Evolutionary conservation across 441 rosid genomes (phyloP).

Genomic region (Monsonia emarginata): DNA sequence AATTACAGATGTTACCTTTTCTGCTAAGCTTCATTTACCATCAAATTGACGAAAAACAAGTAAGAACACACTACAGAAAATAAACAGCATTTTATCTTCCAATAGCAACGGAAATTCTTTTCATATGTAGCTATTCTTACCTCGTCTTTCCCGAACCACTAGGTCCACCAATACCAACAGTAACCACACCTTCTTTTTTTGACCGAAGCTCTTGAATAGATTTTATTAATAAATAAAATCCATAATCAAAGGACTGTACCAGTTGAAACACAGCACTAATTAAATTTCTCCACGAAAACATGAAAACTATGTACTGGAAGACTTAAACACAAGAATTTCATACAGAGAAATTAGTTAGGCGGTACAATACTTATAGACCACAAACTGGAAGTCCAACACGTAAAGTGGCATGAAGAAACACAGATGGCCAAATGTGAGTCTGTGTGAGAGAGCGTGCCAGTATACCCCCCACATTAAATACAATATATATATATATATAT

Average conservation of each 20-base stretch:
- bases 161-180: conserved; percentile 93
- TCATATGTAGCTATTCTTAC: neutral
- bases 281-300: conserved; percentile 3
- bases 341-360: neutral
- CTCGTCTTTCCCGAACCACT: conserved; percentile 36
- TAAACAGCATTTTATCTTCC: conserved; percentile 5
- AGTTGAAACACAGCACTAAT: conserved; percentile 17
- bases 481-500: neutral
- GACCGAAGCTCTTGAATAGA: conserved; percentile 90
- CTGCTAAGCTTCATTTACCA: conserved; percentile 67
- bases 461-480: neutral
- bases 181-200: conserved; percentile 76
- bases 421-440: too few relatives aligned
- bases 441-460: too few relatives aligned
- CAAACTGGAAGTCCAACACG: neutral
- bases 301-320: neutral
- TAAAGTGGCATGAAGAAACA: neutral
- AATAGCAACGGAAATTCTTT: neutral
- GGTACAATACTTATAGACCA: neutral
- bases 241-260: conserved; percentile 79
- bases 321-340: neutral
- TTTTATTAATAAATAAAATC: conserved; percentile 74
- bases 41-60: conserved; percentile 10
- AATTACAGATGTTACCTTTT: conserved; percentile 91
- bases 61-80: neutral